A percentile compares a stretch with the other conserved stretches of the same genome.
Evolutionary conservation across 1,284 basidiomycete genomes (phyloP).

Genomic region (Fistulinella cinereoalba): DNA sequence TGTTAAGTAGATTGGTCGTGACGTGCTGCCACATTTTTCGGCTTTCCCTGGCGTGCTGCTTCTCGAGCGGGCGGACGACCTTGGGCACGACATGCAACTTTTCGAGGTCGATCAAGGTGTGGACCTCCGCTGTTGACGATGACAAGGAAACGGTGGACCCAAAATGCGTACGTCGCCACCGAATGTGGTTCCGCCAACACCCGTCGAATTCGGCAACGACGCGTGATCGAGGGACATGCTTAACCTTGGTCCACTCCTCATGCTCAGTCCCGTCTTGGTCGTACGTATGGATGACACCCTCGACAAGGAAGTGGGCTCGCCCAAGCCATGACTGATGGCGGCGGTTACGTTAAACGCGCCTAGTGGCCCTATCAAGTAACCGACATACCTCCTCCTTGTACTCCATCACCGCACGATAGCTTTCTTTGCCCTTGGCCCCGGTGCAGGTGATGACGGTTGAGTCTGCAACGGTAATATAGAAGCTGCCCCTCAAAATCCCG

Average conservation of each 20-base stretch:
- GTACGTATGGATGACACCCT: slow-evolving; percentile 89
- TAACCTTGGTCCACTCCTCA: slow-evolving; percentile 83
- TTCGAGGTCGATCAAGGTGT: slow-evolving; percentile 75
- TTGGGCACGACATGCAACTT: slow-evolving; percentile 80
- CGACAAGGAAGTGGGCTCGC: slow-evolving; percentile 81
- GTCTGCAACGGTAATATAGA: slow-evolving; percentile 87
- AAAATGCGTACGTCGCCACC: slow-evolving; percentile 68
- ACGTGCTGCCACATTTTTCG: slow-evolving; percentile 88
- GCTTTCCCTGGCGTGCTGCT: slow-evolving; percentile 82
- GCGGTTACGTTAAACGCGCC: slow-evolving; percentile 4
- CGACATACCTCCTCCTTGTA: slow-evolving; percentile 90
- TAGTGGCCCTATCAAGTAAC: background rate
- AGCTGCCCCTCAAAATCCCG: slow-evolving; percentile 84
- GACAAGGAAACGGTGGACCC: slow-evolving; percentile 40
- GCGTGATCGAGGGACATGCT: slow-evolving; percentile 81
- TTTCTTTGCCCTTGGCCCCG: slow-evolving; percentile 58
- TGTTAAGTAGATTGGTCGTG: slow-evolving; percentile 70
- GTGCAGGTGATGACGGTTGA: slow-evolving; percentile 81
- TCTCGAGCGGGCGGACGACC: slow-evolving; percentile 75
- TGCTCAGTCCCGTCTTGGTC: slow-evolving; percentile 58
- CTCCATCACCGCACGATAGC: slow-evolving; percentile 81
- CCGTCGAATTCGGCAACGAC: slow-evolving; percentile 86
- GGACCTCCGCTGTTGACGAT: slow-evolving; percentile 55
- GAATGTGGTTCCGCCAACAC: slow-evolving; percentile 81
- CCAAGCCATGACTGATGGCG: slow-evolving; percentile 82